These are phyloP conservation scores for Endocarpon pusillum DNA, from an alignment of 495 filamentous ascomycete species.

Conservation along the genomic window DNA sequence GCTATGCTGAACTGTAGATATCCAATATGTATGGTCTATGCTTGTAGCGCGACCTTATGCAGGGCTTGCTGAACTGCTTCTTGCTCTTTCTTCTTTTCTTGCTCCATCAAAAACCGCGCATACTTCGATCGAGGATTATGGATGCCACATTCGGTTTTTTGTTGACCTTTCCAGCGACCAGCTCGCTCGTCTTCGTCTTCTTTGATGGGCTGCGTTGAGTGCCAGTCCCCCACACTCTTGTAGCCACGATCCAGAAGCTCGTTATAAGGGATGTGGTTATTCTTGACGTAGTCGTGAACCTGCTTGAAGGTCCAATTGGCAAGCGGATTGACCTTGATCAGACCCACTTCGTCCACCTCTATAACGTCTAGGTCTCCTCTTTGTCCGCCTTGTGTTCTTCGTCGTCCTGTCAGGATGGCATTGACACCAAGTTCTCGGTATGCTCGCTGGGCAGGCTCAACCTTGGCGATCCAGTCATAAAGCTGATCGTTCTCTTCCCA, in stretches of 20 bases:
- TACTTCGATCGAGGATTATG: slow-evolving; percentile 93
- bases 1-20: too few relatives aligned
- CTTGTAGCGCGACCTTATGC: slow-evolving; percentile 9
- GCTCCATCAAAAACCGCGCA: slow-evolving; percentile 60
- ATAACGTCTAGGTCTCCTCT: slow-evolving; percentile 76
- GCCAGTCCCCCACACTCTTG: slow-evolving; percentile 96
- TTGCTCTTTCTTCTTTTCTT: slow-evolving; percentile 31
- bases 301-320: slow-evolving; percentile 89
- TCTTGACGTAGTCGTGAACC: slow-evolving; percentile 70
- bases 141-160: slow-evolving; percentile 94
- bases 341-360: slow-evolving; percentile 78
- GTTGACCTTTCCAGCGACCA: slow-evolving; percentile 86
- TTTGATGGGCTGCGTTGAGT: slow-evolving; percentile 79
- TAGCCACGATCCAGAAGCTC: slow-evolving; percentile 77
- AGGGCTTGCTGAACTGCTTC: slow-evolving; percentile 26
- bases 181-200: slow-evolving; percentile 93
- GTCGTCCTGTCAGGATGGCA: slow-evolving; percentile 85
- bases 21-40: too few relatives aligned
- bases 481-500: slow-evolving; percentile 77
- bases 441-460: slow-evolving; percentile 86
- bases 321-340: slow-evolving; percentile 97
- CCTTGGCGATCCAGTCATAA: slow-evolving; percentile 95
- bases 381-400: slow-evolving; percentile 85
- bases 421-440: slow-evolving; percentile 79
- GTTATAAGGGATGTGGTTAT: slow-evolving; percentile 86